phyloP scores from a whole-genome alignment of 352 stramenopile species.

The Phytophthora tubulina region DNA sequence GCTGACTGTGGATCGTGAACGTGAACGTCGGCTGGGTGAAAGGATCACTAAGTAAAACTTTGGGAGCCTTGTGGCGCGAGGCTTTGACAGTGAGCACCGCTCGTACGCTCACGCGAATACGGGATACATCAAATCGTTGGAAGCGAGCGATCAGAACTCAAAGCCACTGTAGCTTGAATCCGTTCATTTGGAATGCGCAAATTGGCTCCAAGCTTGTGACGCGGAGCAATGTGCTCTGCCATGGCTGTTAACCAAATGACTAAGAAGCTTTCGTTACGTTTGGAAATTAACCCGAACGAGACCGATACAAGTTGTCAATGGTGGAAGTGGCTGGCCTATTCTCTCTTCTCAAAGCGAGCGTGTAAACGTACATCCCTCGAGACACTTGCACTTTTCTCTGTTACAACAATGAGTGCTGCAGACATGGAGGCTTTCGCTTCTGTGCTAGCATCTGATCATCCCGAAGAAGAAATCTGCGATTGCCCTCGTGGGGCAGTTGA shows the following conservation, averaged over 20 bases:
- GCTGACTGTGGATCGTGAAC: too few species aligned
- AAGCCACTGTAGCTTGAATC: neutral
- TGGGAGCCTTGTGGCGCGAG: too few species aligned
- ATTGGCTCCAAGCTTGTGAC: too few species aligned
- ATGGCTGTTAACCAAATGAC: neutral
- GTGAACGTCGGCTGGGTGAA: too few species aligned
- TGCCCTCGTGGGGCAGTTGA: neutral
- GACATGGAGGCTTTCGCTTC: constrained; percentile 1
- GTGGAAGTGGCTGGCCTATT: constrained; percentile 24
- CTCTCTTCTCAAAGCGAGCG: constrained; percentile 15
- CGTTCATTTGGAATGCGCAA: too few species aligned
- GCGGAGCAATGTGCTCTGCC: constrained; percentile 6
- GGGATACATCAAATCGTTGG: too few species aligned
- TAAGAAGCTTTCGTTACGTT: neutral
- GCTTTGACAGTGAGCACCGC: too few species aligned
- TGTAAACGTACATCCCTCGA: constrained; percentile 1
- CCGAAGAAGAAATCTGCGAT: constrained; percentile 9
- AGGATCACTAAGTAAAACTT: too few species aligned
- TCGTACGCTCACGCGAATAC: too few species aligned
- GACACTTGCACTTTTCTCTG: neutral
- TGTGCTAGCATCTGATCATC: neutral
- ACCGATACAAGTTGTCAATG: neutral
- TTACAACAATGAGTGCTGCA: neutral
- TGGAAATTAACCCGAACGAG: neutral
- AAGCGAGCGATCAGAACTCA: too few species aligned